These are phyloP conservation scores for Mycena alexandri DNA, from an alignment of 768 basidiomycete genomes.

Conservation along the genomic window DNA sequence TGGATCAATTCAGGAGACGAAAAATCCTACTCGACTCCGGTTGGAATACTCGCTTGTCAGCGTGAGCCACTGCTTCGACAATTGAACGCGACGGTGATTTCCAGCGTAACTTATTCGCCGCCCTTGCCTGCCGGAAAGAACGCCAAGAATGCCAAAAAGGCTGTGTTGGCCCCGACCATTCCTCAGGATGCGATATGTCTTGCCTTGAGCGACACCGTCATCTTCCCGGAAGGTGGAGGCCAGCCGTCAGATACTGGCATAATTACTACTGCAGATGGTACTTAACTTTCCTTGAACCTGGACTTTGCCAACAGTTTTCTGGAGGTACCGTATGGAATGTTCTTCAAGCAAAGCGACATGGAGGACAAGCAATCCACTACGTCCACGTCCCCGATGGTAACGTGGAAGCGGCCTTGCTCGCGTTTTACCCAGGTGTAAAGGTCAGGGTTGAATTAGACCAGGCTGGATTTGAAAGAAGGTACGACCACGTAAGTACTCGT, in stretches of 20 bases:
- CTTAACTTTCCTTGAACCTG: too few species aligned
- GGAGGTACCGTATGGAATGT: slow-evolving; percentile 62
- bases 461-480: slow-evolving; percentile 72
- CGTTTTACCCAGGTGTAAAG: slow-evolving; percentile 63
- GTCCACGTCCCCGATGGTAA: slow-evolving; percentile 58
- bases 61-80: slow-evolving; percentile 78
- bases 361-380: slow-evolving; percentile 83
- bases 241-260: slow-evolving; percentile 82
- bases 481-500: slow-evolving; percentile 70
- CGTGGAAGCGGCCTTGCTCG: slow-evolving; percentile 57
- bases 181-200: slow-evolving; percentile 60
- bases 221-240: slow-evolving; percentile 81
- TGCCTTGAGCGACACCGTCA: slow-evolving; percentile 80
- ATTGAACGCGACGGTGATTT: slow-evolving; percentile 69
- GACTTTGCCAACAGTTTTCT: neutral
- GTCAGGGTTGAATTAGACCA: slow-evolving; percentile 69
- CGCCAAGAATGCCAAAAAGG: slow-evolving; percentile 66
- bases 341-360: slow-evolving; percentile 74
- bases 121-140: slow-evolving; percentile 62
- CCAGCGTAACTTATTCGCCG: slow-evolving; percentile 60
- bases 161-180: slow-evolving; percentile 61
- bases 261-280: slow-evolving; percentile 60
- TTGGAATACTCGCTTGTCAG: slow-evolving; percentile 85
- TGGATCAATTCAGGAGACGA: slow-evolving; percentile 22
- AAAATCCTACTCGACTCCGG: slow-evolving; percentile 64